Conservation (phyloP, 495 filamentous ascomycete genomes). For the Trichoderma orchidacearum region DNA sequence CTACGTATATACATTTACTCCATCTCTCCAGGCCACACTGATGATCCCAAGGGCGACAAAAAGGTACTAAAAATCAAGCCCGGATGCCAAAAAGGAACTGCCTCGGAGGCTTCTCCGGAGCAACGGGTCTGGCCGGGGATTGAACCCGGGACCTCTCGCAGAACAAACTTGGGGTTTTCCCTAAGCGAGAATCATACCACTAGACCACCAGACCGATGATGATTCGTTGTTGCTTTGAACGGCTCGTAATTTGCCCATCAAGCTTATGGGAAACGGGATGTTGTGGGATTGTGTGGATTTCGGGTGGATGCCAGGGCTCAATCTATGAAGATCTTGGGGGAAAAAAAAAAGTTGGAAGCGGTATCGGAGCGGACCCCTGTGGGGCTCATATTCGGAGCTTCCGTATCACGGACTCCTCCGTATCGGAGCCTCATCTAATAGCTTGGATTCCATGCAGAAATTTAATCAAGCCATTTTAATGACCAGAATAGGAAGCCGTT, state of each 20-base stretch:
- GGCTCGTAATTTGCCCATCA: neutral
- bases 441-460: too few species aligned
- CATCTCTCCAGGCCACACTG: too few species aligned
- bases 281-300: neutral
- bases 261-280: neutral
- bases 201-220: neutral
- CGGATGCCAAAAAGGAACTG: neutral
- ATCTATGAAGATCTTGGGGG: neutral
- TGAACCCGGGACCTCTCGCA: constrained; percentile 1
- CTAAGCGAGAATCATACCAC: constrained; percentile 1
- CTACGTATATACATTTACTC: too few species aligned
- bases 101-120: too few species aligned
- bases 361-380: neutral
- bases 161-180: neutral
- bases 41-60: too few species aligned
- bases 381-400: neutral
- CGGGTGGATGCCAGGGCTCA: neutral
- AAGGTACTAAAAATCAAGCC: neutral
- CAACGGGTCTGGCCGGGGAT: neutral
- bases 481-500: too few species aligned
- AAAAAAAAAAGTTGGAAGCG: neutral
- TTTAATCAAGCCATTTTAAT: too few species aligned
- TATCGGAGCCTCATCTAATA: neutral
- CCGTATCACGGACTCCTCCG: neutral
- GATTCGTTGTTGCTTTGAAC: neutral